Evolutionary conservation across 352 stramenopile species (phyloP).

Genomic region (Phytopythium delawarense): DNA sequence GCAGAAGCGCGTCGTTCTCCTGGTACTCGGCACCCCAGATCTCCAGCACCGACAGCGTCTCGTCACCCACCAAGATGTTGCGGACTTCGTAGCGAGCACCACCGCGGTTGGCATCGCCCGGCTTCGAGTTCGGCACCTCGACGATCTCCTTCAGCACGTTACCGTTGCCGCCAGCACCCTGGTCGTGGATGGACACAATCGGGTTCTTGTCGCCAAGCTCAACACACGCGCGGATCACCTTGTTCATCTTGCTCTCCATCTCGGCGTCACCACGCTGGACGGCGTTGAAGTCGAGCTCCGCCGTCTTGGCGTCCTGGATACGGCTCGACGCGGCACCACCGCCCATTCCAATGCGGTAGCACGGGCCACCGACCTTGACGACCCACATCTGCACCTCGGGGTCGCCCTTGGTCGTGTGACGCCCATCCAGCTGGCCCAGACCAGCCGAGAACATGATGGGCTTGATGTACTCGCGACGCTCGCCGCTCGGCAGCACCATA

Average conservation of each 20-base stretch:
- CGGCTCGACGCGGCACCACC: constrained; percentile 95
- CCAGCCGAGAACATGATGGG: constrained; percentile 99
- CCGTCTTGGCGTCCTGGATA: constrained; percentile 92
- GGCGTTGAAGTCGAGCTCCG: constrained; percentile 98
- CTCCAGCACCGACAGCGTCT: constrained; percentile 98
- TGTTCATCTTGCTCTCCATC: constrained; percentile 99
- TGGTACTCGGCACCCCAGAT: constrained; percentile 99
- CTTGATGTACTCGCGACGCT: constrained; percentile 99
- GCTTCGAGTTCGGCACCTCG: constrained; percentile 78
- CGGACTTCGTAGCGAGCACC: constrained; percentile 94
- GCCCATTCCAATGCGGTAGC: constrained; percentile 99
- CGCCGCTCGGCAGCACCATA: constrained; percentile 92
- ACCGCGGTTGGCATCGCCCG: constrained; percentile 85
- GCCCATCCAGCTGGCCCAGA: constrained; percentile 93
- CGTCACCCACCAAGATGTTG: constrained; percentile 95
- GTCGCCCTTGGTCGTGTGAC: constrained; percentile 93
- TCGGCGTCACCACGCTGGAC: constrained; percentile 99
- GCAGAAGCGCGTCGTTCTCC: constrained; percentile 98
- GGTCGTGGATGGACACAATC: constrained; percentile 99
- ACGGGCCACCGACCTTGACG: constrained; percentile 97
- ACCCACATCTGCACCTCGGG: constrained; percentile 96
- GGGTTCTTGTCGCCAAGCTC: constrained; percentile 97
- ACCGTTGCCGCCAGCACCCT: constrained; percentile 98
- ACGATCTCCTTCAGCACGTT: constrained; percentile 99
- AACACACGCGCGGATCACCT: constrained; percentile 97